Conservation (phyloP, 768 basidiomycete species). For the Auricularia heimuer region DNA sequence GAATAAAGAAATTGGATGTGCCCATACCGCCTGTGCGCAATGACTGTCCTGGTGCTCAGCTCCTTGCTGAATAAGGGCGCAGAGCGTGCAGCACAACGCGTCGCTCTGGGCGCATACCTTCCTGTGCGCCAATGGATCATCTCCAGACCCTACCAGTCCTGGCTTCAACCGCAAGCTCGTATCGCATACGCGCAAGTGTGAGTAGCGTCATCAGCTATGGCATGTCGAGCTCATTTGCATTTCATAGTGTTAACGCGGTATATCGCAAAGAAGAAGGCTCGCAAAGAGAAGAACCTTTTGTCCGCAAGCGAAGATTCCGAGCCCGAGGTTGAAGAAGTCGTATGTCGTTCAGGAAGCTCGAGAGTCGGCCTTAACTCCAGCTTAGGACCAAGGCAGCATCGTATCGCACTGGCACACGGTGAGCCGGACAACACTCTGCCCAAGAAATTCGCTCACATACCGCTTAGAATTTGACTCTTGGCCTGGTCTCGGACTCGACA, state of each 20-base stretch:
- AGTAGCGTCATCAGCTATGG: conserved; percentile 16
- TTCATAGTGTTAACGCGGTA: conserved; percentile 77
- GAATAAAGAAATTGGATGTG: conserved; percentile 47
- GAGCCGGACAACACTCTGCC: conserved; percentile 12
- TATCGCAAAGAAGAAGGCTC: conserved; percentile 53
- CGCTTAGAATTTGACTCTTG: conserved; percentile 74
- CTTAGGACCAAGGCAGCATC: conserved; percentile 29
- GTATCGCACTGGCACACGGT: conserved; percentile 80
- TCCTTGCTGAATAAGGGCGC: not conserved
- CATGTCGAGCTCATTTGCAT: not conserved
- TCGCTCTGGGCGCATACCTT: conserved; percentile 80
- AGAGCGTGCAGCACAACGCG: conserved; percentile 72
- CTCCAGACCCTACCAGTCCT: conserved; percentile 49
- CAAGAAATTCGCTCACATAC: not conserved
- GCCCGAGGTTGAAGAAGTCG: conserved; percentile 25
- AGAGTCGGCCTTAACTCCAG: not conserved
- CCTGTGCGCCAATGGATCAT: conserved; percentile 53
- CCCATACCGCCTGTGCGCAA: conserved; percentile 55
- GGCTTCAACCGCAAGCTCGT: conserved; percentile 46
- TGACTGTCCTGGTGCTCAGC: not conserved
- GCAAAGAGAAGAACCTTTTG: conserved; percentile 80
- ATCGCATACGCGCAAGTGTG: conserved; percentile 68
- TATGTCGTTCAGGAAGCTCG: conserved; percentile 7
- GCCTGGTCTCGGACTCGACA: conserved; percentile 65
- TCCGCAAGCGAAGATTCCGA: conserved; percentile 27